Conservation (phyloP, 2,329 filamentous ascomycete species). For the Berkeleyomyces rouxiae region DNA sequence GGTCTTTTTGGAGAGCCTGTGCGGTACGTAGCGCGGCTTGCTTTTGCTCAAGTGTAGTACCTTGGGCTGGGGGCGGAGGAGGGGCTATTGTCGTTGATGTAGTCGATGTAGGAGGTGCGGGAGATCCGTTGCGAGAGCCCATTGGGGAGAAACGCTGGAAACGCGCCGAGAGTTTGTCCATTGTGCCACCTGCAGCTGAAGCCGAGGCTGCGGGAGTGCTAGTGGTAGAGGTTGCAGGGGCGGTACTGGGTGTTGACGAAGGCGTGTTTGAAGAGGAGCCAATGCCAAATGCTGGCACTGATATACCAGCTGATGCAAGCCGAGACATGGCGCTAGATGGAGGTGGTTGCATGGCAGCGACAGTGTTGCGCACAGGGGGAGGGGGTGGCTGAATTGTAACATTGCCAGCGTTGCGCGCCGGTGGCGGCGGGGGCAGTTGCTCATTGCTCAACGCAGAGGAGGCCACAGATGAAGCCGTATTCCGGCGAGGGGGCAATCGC, state of each 20-base stretch:
- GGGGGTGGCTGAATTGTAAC: slow-evolving; percentile 17
- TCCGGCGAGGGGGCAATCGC: slow-evolving; percentile 36
- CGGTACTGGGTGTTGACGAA: slow-evolving; percentile 15
- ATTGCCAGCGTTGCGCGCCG: slow-evolving; percentile 27
- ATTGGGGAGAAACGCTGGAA: slow-evolving; percentile 9
- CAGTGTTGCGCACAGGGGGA: slow-evolving; percentile 14
- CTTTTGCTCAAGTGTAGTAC: slow-evolving; percentile 48
- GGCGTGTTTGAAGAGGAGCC: slow-evolving; percentile 29
- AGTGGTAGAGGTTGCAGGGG: slow-evolving; percentile 14
- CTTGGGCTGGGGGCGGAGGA: slow-evolving; percentile 23
- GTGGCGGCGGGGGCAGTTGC: slow-evolving; percentile 18
- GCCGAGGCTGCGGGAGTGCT: slow-evolving; percentile 17
- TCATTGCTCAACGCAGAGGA: slow-evolving; percentile 20
- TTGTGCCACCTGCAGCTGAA: slow-evolving; percentile 17
- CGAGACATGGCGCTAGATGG: slow-evolving; percentile 33
- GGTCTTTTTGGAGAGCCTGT: slow-evolving; percentile 40
- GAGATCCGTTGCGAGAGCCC: slow-evolving; percentile 1
- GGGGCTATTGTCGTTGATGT: slow-evolving; percentile 4
- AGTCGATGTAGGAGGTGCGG: slow-evolving; percentile 1
- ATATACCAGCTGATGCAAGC: slow-evolving; percentile 57
- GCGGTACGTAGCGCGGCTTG: slow-evolving; percentile 47
- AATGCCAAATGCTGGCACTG: slow-evolving; percentile 64
- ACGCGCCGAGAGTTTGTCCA: slow-evolving; percentile 13
- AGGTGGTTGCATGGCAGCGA: slow-evolving; percentile 33
- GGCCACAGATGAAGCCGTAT: slow-evolving; percentile 16